Evolutionary conservation across 73 alveolate species (phyloP).

Genomic region (Uronychia setigera): DNA sequence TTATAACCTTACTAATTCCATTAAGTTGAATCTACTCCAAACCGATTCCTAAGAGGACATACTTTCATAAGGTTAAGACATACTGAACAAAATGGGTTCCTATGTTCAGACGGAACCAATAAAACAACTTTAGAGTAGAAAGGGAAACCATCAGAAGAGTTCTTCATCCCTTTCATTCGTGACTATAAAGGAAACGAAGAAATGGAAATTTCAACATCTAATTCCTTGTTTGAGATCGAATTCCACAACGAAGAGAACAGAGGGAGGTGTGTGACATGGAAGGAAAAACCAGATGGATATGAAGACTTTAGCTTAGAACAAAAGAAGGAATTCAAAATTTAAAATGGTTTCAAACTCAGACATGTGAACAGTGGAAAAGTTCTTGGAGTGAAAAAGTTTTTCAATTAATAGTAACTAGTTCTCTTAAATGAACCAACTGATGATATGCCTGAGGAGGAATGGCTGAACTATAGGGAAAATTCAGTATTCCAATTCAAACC

Average conservation of each 20-base stretch:
- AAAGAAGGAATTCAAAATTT: not conserved
- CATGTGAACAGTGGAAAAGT: constrained; percentile 60
- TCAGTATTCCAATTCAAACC: not conserved
- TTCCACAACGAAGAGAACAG: not conserved
- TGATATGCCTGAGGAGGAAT: not conserved
- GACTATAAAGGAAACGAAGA: constrained; percentile 34
- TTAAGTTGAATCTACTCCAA: not conserved
- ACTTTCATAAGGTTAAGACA: constrained; percentile 11
- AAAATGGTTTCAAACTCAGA: constrained; percentile 28
- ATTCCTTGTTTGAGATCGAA: constrained; percentile 35
- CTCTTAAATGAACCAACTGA: not conserved
- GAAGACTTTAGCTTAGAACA: not conserved
- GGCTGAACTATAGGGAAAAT: not conserved
- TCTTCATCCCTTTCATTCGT: constrained; percentile 13
- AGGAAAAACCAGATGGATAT: not conserved
- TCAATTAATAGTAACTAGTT: not conserved
- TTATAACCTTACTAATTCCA: not conserved
- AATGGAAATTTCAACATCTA: constrained; percentile 5
- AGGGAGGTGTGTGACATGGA: constrained; percentile 25
- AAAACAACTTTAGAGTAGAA: not conserved
- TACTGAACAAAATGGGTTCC: constrained; percentile 34
- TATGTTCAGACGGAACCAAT: constrained; percentile 12
- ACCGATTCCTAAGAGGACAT: constrained; percentile 31
- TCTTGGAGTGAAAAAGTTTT: constrained; percentile 6
- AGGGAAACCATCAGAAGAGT: constrained; percentile 8